Percentiles rank a stretch among this genome's conserved stretches.
phyloP scores from a whole-genome alignment of 2,329 filamentous ascomycete genomes.

The Phoma herbarum region DNA sequence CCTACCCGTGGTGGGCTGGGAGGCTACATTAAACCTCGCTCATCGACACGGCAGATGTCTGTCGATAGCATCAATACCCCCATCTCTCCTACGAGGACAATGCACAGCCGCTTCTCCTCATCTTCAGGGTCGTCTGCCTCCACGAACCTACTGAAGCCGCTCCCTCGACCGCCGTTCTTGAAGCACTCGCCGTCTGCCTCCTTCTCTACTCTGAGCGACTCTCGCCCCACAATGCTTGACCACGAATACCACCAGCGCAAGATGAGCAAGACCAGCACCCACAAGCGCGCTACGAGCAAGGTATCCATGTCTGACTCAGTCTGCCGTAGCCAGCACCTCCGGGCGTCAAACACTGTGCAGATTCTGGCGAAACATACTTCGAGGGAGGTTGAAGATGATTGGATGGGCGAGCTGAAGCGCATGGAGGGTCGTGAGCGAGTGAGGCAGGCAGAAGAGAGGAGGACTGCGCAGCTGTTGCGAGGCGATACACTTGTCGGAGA shows the following conservation, averaged over 20 bases:
- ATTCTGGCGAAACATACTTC: neutral
- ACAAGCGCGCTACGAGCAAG: neutral
- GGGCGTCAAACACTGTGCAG: neutral
- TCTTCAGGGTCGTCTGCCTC: conserved; percentile 1
- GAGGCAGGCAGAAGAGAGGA: conserved; percentile 12
- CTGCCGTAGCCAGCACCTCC: neutral
- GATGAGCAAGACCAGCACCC: neutral
- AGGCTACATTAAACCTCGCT: neutral
- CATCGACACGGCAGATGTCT: neutral
- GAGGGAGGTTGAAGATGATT: conserved; percentile 13
- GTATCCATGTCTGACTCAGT: neutral
- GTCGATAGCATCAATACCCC: conserved; percentile 1
- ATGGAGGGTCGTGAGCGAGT: conserved; percentile 23
- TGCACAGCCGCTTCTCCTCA: conserved; percentile 7
- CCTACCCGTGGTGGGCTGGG: neutral
- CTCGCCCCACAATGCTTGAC: neutral
- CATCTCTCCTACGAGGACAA: neutral
- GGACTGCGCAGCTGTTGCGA: neutral
- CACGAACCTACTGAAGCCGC: neutral
- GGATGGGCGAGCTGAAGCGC: conserved; percentile 17
- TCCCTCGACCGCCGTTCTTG: neutral
- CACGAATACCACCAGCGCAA: conserved; percentile 10
- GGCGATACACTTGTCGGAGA: neutral
- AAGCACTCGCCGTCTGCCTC: neutral
- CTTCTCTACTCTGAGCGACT: neutral